A percentile compares a stretch with the other conserved stretches of the same genome.
These are phyloP conservation scores for Xylaria polymorpha DNA, from an alignment of 2,329 filamentous ascomycete genomes.

Conservation along the genomic window DNA sequence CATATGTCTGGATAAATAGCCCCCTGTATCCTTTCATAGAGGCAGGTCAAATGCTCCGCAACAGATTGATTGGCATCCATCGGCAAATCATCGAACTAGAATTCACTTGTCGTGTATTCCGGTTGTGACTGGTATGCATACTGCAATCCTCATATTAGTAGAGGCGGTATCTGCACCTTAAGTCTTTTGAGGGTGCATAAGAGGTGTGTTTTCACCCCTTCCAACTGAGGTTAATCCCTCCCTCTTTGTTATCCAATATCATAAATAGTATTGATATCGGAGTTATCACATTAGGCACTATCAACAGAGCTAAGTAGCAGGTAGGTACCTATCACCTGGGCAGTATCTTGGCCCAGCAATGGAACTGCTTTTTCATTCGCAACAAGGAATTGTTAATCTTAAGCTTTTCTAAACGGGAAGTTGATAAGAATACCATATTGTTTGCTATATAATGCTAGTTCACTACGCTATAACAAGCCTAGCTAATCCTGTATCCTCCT, in stretches of 20 bases:
- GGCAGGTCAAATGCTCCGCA: neutral
- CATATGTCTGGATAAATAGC: conserved; percentile 26
- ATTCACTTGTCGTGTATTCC: neutral
- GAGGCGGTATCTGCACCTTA: neutral
- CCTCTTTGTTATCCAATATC: neutral
- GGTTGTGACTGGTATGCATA: neutral
- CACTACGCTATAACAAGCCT: conserved; percentile 15
- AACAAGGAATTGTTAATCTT: neutral
- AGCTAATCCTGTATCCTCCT: neutral
- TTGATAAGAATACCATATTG: conserved; percentile 3
- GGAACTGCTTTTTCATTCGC: neutral
- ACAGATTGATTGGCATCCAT: neutral
- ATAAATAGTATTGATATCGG: neutral
- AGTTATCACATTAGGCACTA: neutral
- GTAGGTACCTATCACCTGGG: neutral
- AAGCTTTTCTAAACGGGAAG: neutral
- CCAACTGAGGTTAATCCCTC: too few species aligned
- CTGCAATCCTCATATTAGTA: neutral
- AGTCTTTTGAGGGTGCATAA: neutral
- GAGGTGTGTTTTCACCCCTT: too few species aligned
- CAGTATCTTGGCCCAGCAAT: too few species aligned
- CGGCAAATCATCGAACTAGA: conserved; percentile 9
- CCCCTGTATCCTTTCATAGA: neutral
- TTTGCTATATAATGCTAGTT: conserved; percentile 30
- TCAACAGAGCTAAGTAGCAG: neutral